phyloP scores from a whole-genome alignment of 2,329 filamentous ascomycete species.

The Hymenoscyphus infarciens region DNA sequence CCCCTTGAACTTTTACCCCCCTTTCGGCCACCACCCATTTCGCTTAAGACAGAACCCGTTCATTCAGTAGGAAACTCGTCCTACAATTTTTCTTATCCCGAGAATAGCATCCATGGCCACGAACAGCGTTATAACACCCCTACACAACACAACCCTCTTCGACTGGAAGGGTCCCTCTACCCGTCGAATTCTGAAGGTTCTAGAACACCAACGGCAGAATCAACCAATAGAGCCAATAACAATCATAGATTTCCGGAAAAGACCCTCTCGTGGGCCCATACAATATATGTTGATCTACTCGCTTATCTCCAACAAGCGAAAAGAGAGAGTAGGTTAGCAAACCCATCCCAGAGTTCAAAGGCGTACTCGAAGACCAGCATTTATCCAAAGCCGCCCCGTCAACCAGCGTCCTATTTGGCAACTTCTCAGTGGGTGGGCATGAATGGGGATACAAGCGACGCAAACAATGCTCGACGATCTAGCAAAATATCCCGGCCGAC shows the following conservation, averaged over 20 bases:
- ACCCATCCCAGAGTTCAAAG: constrained; percentile 35
- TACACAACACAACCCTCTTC: constrained; percentile 9
- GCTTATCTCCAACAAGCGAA: constrained; percentile 59
- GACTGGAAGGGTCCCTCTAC: constrained; percentile 13
- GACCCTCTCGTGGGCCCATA: constrained; percentile 66
- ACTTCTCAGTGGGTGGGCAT: constrained; percentile 21
- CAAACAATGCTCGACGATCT: constrained; percentile 5
- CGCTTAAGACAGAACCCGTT: constrained; percentile 15
- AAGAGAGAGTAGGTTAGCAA: constrained; percentile 42
- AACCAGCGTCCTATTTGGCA: constrained; percentile 29
- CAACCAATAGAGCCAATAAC: constrained; percentile 31
- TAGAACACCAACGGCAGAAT: constrained; percentile 25
- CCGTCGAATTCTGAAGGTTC: constrained; percentile 20
- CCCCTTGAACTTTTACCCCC: constrained; percentile 16
- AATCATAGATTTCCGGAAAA: constrained; percentile 60
- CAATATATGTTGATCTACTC: constrained; percentile 68
- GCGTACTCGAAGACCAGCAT: constrained; percentile 48
- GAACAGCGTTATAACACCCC: constrained; percentile 11
- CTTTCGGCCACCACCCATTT: constrained; percentile 15
- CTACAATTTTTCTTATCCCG: constrained; percentile 14
- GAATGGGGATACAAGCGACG: constrained; percentile 11
- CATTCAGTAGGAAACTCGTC: constrained; percentile 4
- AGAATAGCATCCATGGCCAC: constrained; percentile 1
- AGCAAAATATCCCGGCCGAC: constrained; percentile 2
- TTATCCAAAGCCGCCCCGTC: constrained; percentile 47